Conservation (phyloP, 73 alveolate genomes). For the Paramecium tetraurelia region DNA sequence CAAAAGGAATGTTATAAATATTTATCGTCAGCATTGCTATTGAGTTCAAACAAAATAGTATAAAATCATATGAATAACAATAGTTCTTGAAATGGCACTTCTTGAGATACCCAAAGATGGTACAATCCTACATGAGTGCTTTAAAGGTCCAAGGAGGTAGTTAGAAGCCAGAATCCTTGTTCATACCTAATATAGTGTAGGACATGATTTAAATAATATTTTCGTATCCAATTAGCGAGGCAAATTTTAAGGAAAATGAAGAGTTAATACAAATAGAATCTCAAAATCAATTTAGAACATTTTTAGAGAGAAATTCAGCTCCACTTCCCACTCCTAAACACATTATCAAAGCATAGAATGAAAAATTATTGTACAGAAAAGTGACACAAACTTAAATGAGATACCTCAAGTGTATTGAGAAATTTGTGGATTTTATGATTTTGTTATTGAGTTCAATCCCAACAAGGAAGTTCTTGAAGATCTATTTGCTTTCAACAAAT, state of each 20-base stretch:
- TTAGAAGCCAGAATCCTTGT: neutral
- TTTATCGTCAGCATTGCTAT: neutral
- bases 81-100: slow-evolving; percentile 35
- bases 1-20: neutral
- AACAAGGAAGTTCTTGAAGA: neutral
- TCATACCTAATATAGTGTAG: slow-evolving; percentile 14
- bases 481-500: slow-evolving; percentile 36
- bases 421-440: slow-evolving; percentile 12
- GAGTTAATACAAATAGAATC: slow-evolving; percentile 30
- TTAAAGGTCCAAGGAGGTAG: neutral
- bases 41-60: slow-evolving; percentile 11
- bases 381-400: neutral
- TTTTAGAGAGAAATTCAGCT: slow-evolving; percentile 43
- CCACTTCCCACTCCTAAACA: slow-evolving; percentile 37
- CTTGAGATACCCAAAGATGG: neutral
- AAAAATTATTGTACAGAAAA: slow-evolving; percentile 6
- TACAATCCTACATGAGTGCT: neutral
- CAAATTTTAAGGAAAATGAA: neutral
- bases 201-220: neutral
- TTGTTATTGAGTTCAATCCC: slow-evolving; percentile 20
- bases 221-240: slow-evolving; percentile 33
- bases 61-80: neutral
- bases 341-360: neutral
- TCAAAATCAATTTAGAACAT: slow-evolving; percentile 39
- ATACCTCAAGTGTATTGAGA: slow-evolving; percentile 26